Evolutionary conservation across 495 filamentous ascomycete species (phyloP).

Genomic region (Alectoria sarmentosa): DNA sequence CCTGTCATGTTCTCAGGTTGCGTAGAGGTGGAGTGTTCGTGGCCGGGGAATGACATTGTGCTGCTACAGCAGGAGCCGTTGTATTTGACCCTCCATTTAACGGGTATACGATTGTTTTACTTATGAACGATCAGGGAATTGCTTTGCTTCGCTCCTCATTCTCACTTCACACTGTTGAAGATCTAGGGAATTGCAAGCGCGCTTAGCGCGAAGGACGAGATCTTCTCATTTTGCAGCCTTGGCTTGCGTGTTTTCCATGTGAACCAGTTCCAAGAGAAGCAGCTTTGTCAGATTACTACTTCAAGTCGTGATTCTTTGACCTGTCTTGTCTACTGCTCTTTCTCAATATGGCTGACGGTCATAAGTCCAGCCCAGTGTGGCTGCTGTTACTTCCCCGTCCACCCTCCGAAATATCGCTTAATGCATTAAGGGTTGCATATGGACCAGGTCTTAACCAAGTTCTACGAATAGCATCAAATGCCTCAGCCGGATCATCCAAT

Average conservation of each 20-base stretch:
- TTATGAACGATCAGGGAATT: background rate
- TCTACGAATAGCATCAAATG: conserved; percentile 31
- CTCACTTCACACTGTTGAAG: background rate
- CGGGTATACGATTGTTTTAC: background rate
- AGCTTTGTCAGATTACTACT: background rate
- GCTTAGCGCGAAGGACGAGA: conserved; percentile 4
- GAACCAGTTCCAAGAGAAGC: background rate
- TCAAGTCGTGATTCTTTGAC: background rate
- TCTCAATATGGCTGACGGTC: conserved; percentile 2
- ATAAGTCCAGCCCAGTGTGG: conserved; percentile 13
- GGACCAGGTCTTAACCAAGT: conserved; percentile 34
- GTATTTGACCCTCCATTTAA: background rate
- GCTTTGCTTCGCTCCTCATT: background rate
- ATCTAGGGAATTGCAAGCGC: background rate
- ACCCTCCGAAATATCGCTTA: conserved; percentile 35
- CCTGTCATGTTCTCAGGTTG: conserved; percentile 10
- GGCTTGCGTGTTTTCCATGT: background rate
- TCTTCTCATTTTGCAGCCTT: background rate
- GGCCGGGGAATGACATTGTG: background rate
- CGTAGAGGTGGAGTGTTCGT: background rate
- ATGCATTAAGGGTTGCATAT: conserved; percentile 37
- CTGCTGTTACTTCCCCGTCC: conserved; percentile 44
- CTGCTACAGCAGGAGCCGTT: background rate
- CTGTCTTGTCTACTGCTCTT: background rate
- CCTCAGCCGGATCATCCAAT: conserved; percentile 29